These are phyloP conservation scores for Aspergillus oerlinghausenensis DNA, from an alignment of 2,329 filamentous ascomycete genomes.

Conservation along the genomic window DNA sequence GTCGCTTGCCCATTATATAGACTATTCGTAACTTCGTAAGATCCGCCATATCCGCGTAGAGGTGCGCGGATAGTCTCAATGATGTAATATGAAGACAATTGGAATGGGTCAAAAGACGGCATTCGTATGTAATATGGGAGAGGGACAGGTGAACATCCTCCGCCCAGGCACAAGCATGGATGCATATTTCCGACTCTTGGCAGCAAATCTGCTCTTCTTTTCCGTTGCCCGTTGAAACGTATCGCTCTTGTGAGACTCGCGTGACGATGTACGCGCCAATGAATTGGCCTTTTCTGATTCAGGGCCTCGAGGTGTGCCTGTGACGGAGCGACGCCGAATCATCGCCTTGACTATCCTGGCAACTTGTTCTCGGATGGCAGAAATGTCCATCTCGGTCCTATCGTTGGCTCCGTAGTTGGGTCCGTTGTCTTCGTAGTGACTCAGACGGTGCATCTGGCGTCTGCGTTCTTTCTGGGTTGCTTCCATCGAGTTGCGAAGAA, in stretches of 20 bases:
- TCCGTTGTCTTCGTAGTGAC: neutral
- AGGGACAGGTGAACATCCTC: neutral
- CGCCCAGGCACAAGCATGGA: neutral
- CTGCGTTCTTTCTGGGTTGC: constrained; percentile 9
- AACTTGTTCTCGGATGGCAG: constrained; percentile 7
- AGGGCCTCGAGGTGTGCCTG: neutral
- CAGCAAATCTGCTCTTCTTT: neutral
- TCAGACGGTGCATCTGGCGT: neutral
- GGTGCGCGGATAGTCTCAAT: no score
- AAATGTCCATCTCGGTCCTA: neutral
- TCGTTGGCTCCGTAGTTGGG: neutral
- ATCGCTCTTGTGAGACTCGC: neutral
- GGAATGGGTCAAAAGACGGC: neutral
- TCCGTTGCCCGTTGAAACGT: neutral
- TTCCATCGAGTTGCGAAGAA: constrained; percentile 11
- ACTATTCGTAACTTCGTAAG: neutral
- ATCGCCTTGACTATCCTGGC: constrained; percentile 11
- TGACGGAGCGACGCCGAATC: constrained; percentile 1
- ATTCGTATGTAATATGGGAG: neutral
- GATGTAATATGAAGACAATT: neutral
- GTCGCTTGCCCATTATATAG: neutral
- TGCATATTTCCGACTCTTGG: neutral
- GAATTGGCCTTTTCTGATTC: neutral
- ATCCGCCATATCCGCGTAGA: neutral
- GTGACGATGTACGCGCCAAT: neutral